Evolutionary conservation across 139 green algal species (phyloP).

Genomic region (Closterium sp.): DNA sequence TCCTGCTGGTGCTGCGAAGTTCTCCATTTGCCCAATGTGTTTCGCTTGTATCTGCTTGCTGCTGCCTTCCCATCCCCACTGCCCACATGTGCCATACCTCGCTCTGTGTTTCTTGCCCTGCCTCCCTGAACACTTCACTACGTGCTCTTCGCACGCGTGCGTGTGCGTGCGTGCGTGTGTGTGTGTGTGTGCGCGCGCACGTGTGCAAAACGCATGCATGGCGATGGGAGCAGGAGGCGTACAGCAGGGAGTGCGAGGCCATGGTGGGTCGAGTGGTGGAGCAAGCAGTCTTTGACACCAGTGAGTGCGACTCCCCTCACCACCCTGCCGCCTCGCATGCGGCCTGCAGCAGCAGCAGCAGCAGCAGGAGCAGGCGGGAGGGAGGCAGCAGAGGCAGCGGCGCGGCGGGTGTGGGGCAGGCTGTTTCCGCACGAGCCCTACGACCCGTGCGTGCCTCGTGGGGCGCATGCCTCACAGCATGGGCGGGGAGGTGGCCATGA

Average conservation of each 20-base stretch:
- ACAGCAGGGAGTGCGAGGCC: not conserved
- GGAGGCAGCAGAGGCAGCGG: not conserved
- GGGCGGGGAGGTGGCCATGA: not conserved
- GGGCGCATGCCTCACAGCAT: too few relatives aligned
- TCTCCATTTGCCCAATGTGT: too few relatives aligned
- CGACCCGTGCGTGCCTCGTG: not conserved
- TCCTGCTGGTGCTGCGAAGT: not conserved
- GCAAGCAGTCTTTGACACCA: not conserved
- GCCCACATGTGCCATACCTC: too few relatives aligned
- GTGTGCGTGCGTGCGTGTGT: not conserved
- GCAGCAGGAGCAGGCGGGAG: not conserved
- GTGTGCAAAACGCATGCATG: not conserved
- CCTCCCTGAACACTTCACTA: too few relatives aligned
- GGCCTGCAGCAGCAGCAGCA: not conserved
- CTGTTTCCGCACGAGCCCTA: not conserved
- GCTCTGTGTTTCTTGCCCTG: too few relatives aligned
- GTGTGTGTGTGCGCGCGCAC: not conserved
- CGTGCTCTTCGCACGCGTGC: too few relatives aligned
- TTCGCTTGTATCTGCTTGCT: too few relatives aligned
- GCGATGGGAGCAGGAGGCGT: not conserved
- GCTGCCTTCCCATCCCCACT: too few relatives aligned
- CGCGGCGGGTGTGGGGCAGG: not conserved
- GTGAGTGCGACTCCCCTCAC: not conserved
- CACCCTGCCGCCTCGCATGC: not conserved
- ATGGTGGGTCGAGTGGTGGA: not conserved